phyloP scores from a whole-genome alignment of 2,329 filamentous ascomycete species.

The Shiraia bambusicola region DNA sequence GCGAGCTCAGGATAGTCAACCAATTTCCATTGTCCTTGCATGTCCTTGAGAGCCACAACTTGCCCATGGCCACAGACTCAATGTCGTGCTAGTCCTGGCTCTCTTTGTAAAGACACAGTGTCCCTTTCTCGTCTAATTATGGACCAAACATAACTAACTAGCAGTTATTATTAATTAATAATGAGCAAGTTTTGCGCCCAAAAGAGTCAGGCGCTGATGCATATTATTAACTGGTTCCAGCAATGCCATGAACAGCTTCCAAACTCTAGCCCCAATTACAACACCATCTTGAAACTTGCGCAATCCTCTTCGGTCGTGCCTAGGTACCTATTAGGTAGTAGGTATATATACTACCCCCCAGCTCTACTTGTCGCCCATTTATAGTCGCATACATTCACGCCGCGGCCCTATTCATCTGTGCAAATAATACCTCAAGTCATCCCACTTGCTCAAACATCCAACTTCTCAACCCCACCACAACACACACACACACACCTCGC shows the following conservation, averaged over 20 bases:
- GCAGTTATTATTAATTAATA: too few species aligned
- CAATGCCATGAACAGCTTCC: conserved; percentile 15
- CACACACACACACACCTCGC: conserved; percentile 6
- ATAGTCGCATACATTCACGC: conserved; percentile 1
- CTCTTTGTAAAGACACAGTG: conserved; percentile 7
- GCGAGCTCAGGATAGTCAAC: conserved; percentile 4
- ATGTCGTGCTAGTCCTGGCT: background rate
- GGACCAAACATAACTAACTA: background rate
- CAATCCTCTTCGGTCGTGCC: conserved; percentile 20
- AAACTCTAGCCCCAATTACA: conserved; percentile 32
- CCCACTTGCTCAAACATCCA: conserved; percentile 4
- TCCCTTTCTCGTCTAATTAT: conserved; percentile 1
- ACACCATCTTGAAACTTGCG: conserved; percentile 39
- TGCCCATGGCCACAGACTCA: conserved; percentile 1
- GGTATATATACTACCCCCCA: conserved; percentile 17
- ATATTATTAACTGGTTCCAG: conserved; percentile 31
- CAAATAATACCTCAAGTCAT: conserved; percentile 5
- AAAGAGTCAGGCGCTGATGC: conserved; percentile 24
- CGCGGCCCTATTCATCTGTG: conserved; percentile 1
- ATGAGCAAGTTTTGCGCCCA: conserved; percentile 42
- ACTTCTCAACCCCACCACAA: conserved; percentile 1
- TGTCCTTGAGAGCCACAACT: background rate
- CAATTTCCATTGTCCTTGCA: too few species aligned
- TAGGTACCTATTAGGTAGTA: conserved; percentile 7
- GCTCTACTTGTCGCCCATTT: conserved; percentile 6